Evolutionary conservation across 345 rosid genomes (phyloP).

Genomic region (Cardiospermum halicacabum): DNA sequence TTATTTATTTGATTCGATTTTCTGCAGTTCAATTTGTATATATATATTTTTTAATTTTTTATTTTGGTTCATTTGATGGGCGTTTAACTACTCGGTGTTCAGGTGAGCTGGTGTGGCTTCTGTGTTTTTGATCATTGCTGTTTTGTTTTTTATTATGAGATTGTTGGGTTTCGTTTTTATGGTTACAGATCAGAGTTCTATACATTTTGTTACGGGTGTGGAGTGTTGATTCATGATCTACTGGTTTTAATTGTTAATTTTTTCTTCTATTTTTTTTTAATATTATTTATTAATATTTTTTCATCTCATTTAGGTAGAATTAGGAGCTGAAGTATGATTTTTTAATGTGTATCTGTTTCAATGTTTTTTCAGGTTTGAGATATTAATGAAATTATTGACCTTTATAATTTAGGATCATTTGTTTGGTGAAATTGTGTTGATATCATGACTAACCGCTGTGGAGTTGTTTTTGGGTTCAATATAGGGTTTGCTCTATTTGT

Average conservation of each 20-base stretch:
- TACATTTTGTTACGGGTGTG: conserved; percentile 22
- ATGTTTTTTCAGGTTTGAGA: not conserved
- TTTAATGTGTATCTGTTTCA: not conserved
- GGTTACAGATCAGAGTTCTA: conserved; percentile 8
- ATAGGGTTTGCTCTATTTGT: no score
- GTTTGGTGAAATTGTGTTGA: not conserved
- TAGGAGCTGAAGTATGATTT: not conserved
- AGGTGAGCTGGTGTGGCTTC: conserved; percentile 7
- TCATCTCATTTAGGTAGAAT: not conserved
- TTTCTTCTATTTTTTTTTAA: not conserved
- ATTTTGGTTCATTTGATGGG: conserved; percentile 5
- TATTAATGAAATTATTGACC: not conserved
- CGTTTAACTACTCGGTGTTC: conserved; percentile 3
- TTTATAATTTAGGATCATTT: not conserved
- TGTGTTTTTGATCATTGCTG: not conserved
- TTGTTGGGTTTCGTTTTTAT: conserved; percentile 13
- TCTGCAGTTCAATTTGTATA: not conserved
- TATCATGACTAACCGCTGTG: not conserved
- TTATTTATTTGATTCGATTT: not conserved
- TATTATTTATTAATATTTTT: not conserved
- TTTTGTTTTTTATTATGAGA: conserved; percentile 4
- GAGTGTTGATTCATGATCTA: conserved; percentile 16
- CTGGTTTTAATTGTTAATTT: not conserved
- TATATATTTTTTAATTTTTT: not conserved
- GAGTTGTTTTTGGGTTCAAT: not conserved